Base-by-base conservation (phyloP, 1,284 basidiomycete species). In the Fistulina hepatica region DNA sequence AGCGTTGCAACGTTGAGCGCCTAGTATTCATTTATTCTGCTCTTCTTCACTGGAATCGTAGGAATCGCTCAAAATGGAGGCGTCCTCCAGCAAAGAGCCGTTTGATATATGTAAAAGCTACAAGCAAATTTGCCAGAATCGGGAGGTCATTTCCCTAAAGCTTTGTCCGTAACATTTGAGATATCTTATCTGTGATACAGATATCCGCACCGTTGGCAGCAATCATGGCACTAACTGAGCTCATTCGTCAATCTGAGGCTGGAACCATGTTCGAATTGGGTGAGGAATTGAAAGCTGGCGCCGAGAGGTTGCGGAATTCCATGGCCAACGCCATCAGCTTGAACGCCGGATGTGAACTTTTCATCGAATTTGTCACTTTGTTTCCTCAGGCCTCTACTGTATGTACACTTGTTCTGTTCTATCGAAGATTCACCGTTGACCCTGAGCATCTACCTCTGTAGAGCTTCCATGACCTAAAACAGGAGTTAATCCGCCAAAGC, bases 211-310 rank as follows among this genome's bases (percentile, higher is more conserved):
- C 90, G 1, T 66, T 93, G 30, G 91, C 89, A 11, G 89, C 91
- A 6, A 84, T 94, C 39, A 71, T 86, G 33, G 73, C 86, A 5
- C 67, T 93, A 33, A 78, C 83, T 2, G 75, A 89, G 51, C 65
- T 91, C 26, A 75, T 92, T 46, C 66, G 77, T 37, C 63, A 72
- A 41, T 89, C 85, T 15, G 67, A 76, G 57, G 81, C 83, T 80
- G 85, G 79, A 6, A 93, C 91, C 16, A 92, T 90, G 74, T 88
- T 88, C 50, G 90, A 94, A 58, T 76, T 94, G 33, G 80, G 89
- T 30, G 75, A 84, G 47, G 83, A 78, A 37, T 71, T 94, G 47
- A 77, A 86, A 42, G 71, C 80, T 31, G 83, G 80, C 20, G 82
- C 85, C 2, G 65, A 76, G 39, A 63, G 65, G 12, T 64, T 94